phyloP scores from a whole-genome alignment of 179 eudicot genomes.

The Beta lomatogona region DNA sequence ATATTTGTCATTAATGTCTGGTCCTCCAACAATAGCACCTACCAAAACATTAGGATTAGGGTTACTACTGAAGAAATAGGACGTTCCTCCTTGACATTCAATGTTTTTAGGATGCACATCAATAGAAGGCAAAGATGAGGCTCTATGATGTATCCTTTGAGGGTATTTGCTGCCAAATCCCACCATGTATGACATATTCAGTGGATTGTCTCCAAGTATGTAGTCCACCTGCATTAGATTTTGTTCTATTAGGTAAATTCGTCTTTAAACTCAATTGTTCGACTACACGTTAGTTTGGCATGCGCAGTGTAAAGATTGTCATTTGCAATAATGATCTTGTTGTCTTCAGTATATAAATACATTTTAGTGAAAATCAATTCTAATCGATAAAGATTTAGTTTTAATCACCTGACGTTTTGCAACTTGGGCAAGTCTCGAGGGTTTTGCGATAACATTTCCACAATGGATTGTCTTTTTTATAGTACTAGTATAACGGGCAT shows the following conservation, averaged over 20 bases:
- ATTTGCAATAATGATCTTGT: no score
- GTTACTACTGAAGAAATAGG: constrained; percentile 33
- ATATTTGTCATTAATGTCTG: constrained; percentile 38
- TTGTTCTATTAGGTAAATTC: neutral
- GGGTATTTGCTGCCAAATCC: constrained; percentile 60
- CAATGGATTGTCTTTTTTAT: constrained; percentile 28
- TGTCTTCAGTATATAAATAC: no score
- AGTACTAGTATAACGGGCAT: constrained; percentile 40
- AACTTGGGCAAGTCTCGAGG: constrained; percentile 27
- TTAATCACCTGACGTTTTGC: constrained; percentile 29
- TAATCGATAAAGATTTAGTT: no score
- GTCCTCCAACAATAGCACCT: constrained; percentile 62
- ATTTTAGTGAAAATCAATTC: no score
- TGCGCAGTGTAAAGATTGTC: no score
- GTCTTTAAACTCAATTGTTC: neutral
- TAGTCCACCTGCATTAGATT: constrained; percentile 47
- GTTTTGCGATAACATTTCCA: constrained; percentile 21
- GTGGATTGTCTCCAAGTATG: constrained; percentile 58
- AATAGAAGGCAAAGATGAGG: constrained; percentile 48
- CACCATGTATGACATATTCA: constrained; percentile 71
- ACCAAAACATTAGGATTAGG: constrained; percentile 45
- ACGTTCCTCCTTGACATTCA: constrained; percentile 35
- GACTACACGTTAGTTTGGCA: no score
- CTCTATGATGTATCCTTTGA: constrained; percentile 57
- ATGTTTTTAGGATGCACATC: constrained; percentile 26